Conservation (phyloP, 768 basidiomycete species). For the Dacryopinax spathularia region DNA sequence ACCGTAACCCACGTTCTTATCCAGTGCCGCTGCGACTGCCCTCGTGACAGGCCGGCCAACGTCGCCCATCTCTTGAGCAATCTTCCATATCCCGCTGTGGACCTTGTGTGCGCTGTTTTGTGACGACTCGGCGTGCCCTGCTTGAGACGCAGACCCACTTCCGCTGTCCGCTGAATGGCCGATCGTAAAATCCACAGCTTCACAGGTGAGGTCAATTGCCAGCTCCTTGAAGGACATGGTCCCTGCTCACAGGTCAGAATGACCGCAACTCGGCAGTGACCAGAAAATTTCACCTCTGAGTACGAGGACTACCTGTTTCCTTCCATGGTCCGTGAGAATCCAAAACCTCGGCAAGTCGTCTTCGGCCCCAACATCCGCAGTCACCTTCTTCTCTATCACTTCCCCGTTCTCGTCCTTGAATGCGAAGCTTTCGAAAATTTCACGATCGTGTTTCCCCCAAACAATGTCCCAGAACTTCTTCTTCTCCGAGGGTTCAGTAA, state of each 20-base stretch:
- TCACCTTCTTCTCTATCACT: conserved; percentile 34
- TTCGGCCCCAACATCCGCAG: conserved; percentile 50
- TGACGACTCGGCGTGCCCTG: conserved; percentile 8
- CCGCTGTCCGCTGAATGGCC: conserved; percentile 20
- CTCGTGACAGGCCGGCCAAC: conserved; percentile 62
- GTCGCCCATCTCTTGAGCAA: conserved; percentile 67
- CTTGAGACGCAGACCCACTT: not conserved
- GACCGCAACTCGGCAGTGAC: not conserved
- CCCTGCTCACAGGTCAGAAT: conserved; percentile 26
- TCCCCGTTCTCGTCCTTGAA: conserved; percentile 16
- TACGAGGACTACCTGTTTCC: conserved; percentile 61
- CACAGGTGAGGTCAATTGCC: conserved; percentile 73
- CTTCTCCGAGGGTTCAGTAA: conserved; percentile 10
- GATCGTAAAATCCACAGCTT: conserved; percentile 36
- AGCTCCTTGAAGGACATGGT: conserved; percentile 82
- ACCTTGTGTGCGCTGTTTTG: conserved; percentile 39
- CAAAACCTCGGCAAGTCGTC: conserved; percentile 71
- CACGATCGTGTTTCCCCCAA: conserved; percentile 64
- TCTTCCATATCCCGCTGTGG: conserved; percentile 66
- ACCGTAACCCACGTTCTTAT: conserved; percentile 60
- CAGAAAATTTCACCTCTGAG: conserved; percentile 37
- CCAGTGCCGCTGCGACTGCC: conserved; percentile 55
- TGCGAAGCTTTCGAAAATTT: conserved; percentile 60
- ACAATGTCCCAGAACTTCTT: conserved; percentile 64
- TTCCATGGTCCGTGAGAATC: conserved; percentile 68